Evolutionary conservation across 345 rosid species (phyloP).

Genomic region (Diplotaxis tenuifolia): DNA sequence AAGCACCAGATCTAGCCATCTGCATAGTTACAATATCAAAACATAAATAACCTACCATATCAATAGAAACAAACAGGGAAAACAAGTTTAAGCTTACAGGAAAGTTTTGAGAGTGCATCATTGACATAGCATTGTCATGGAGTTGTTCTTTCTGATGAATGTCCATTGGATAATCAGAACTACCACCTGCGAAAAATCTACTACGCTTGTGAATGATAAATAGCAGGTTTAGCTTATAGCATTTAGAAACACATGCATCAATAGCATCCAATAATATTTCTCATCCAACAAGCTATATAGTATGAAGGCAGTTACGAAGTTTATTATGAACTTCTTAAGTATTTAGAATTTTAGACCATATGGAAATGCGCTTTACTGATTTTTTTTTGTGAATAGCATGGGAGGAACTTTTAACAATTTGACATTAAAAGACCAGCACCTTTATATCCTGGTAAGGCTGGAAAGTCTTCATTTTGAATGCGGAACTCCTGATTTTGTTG

Average conservation of each 20-base stretch:
- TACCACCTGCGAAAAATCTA: slow-evolving; percentile 74
- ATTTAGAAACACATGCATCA: no score
- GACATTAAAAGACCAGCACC: slow-evolving; percentile 49
- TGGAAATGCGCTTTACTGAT: neutral
- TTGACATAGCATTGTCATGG: slow-evolving; percentile 86
- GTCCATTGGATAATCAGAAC: slow-evolving; percentile 89
- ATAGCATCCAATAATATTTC: slow-evolving; percentile 20
- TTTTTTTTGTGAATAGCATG: neutral
- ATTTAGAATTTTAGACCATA: neutral
- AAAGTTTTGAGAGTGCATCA: slow-evolving; percentile 98
- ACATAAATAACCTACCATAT: neutral
- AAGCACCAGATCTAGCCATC: slow-evolving; percentile 93
- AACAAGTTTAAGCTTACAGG: slow-evolving; percentile 55
- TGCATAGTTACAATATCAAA: slow-evolving; percentile 37
- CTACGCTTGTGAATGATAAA: slow-evolving; percentile 38
- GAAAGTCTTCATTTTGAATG: slow-evolving; percentile 99
- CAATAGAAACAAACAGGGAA: neutral
- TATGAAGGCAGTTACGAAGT: neutral
- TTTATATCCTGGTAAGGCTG: slow-evolving; percentile 96
- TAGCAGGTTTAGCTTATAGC: slow-evolving; percentile 19
- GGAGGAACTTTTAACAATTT: neutral
- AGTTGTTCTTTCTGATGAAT: slow-evolving; percentile 95
- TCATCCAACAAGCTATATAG: slow-evolving; percentile 17
- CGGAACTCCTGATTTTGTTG: slow-evolving; percentile 99
- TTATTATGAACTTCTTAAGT: neutral